These are phyloP conservation scores for Podospora bellae-mahoneyi DNA, from an alignment of 495 filamentous ascomycete genomes.

Conservation along the genomic window DNA sequence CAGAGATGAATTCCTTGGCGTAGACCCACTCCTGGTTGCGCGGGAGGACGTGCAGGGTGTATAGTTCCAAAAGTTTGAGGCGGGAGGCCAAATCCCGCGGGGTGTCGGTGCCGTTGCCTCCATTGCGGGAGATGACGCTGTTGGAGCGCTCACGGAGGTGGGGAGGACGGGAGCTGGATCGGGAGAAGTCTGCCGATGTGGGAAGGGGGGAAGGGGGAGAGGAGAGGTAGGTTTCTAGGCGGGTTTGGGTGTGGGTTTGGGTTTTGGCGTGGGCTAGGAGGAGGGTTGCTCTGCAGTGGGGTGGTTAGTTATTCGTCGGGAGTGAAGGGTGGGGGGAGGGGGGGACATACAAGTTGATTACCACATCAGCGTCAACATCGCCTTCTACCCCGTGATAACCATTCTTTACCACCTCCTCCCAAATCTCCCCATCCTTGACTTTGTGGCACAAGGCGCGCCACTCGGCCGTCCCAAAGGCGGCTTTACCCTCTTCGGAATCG, in stretches of 20 bases:
- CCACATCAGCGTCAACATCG: constrained; percentile 89
- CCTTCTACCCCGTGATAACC: constrained; percentile 86
- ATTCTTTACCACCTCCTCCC: constrained; percentile 84
- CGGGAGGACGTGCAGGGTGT: constrained; percentile 86
- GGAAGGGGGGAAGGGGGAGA: constrained; percentile 66
- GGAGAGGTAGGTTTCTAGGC: constrained; percentile 87
- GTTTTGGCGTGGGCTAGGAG: constrained; percentile 80
- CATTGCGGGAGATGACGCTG: constrained; percentile 39
- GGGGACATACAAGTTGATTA: constrained; percentile 76
- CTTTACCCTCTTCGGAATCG: constrained; percentile 85
- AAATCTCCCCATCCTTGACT: constrained; percentile 80
- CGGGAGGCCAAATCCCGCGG: constrained; percentile 71
- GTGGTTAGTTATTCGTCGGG: constrained; percentile 12
- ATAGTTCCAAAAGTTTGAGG: constrained; percentile 88
- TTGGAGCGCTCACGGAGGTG: constrained; percentile 23
- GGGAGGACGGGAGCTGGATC: constrained; percentile 34
- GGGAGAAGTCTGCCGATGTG: constrained; percentile 48
- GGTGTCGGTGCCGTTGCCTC: constrained; percentile 59
- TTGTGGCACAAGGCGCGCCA: constrained; percentile 78
- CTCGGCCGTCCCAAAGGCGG: constrained; percentile 73
- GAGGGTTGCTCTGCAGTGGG: constrained; percentile 64
- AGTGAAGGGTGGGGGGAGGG: constrained; percentile 6
- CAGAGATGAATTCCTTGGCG: constrained; percentile 79
- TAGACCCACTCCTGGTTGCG: constrained; percentile 94
- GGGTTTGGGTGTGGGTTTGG: constrained; percentile 77